Percentiles rank a stretch among this genome's conserved stretches.
Evolutionary conservation across 129 eudicot genomes (phyloP).

Genomic region (Rutidosis leptorrhynchoides): DNA sequence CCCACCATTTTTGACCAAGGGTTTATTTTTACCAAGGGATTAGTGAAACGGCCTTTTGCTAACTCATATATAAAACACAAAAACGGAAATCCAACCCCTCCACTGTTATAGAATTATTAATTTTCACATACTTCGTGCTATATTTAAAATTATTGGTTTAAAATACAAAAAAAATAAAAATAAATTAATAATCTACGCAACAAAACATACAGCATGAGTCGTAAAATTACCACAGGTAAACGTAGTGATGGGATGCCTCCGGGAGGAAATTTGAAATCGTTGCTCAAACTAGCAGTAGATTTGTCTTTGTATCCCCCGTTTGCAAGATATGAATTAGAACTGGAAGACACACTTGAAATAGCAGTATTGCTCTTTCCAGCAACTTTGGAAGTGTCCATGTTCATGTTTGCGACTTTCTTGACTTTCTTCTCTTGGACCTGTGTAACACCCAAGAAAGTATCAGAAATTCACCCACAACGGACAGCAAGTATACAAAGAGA

Average conservation of each 20-base stretch:
- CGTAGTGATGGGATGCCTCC: conserved; percentile 78
- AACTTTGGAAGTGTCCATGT: conserved; percentile 63
- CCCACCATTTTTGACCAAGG: too few relatives aligned
- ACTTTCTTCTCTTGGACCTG: conserved; percentile 98
- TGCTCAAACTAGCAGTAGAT: conserved; percentile 44
- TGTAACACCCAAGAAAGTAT: not conserved
- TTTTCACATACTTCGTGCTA: conserved; percentile 3
- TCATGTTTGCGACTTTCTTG: conserved; percentile 78
- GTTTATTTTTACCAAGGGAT: too few relatives aligned
- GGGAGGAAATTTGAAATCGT: conserved; percentile 67
- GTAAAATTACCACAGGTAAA: conserved; percentile 89
- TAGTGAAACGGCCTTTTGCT: too few relatives aligned
- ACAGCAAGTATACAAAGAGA: conserved; percentile 1
- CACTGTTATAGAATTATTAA: too few relatives aligned
- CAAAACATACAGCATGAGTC: conserved; percentile 24
- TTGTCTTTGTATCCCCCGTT: conserved; percentile 70
- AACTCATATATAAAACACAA: too few relatives aligned
- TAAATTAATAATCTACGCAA: conserved; percentile 1
- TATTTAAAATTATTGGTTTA: conserved; percentile 3
- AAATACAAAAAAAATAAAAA: conserved; percentile 6
- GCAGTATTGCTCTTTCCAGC: conserved; percentile 58
- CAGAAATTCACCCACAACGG: conserved; percentile 8
- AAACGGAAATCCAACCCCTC: too few relatives aligned
- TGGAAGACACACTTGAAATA: conserved; percentile 62
- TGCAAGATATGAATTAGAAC: conserved; percentile 47